Evolutionary conservation across 1,284 basidiomycete species (phyloP), one percentile per base, ranked within the genome.

Genomic region (Fereydounia khargensis): DNA sequence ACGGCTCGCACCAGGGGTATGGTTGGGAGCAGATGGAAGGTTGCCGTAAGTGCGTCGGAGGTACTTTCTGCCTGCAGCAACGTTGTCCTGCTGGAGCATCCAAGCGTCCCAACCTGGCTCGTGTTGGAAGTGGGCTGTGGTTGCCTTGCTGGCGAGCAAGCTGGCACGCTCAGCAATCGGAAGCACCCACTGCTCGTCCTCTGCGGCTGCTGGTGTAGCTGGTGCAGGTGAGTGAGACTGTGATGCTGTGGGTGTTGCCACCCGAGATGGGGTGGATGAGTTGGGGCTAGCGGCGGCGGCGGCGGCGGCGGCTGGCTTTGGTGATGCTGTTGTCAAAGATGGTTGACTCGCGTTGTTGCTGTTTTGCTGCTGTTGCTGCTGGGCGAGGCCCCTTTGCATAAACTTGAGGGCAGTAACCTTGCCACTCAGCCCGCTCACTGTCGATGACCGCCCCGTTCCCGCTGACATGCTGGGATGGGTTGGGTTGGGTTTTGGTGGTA

Each of bases 341-440:
- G n/a, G n/a, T n/a, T n/a, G n/a, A n/a, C n/a, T n/a, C n/a, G n/a
- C n/a, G n/a, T n/a, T n/a, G n/a, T n/a, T n/a, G n/a, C n/a, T n/a
- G n/a, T n/a, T n/a, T n/a, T n/a, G n/a, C n/a, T n/a, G 31, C 31
- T n/a, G n/a, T 33, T 27, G 25, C 25, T 8, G 25, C 25, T 27
- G 25, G 25, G 8, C 25, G 7, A 33, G 31, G 31, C 16, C n/a
- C 16, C 31, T 17, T 43, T 61, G 58, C 58, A 61, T 61, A 32
- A 61, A 61, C 43, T 61, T 56, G 53, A 61, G 53, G 42, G 52
- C 58, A 30, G 46, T 44, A 4, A 61, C 58, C 23, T 53, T 49
- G 19, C 58, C 58, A 43, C 58, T 61, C 14, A 61, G 41, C 9
- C 45, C 44, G n/a, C 46, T 51, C 4, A 61, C 53, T 14, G 58